Conservation (phyloP, 306 rosid genomes). For the Gynostemma pentaphyllum region DNA sequence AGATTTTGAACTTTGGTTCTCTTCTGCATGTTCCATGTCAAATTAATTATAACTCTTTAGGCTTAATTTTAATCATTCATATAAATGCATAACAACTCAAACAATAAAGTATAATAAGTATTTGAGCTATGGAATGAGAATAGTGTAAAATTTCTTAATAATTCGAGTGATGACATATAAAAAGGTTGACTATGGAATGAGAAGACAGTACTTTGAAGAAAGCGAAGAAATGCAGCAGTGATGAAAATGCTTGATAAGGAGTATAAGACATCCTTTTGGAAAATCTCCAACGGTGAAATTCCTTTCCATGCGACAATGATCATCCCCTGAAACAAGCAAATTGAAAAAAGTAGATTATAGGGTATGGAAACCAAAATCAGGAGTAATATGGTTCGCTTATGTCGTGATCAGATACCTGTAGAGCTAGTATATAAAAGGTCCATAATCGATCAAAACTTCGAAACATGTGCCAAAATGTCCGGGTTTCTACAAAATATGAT, state of each 20-base stretch:
- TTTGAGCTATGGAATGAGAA: conserved; percentile 6
- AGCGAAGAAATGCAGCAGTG: conserved; percentile 84
- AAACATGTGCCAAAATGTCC: conserved; percentile 89
- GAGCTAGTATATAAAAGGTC: conserved; percentile 76
- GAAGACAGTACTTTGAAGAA: conserved; percentile 66
- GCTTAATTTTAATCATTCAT: neutral
- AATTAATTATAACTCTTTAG: neutral
- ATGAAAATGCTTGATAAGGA: conserved; percentile 78
- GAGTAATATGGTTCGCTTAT: conserved; percentile 9
- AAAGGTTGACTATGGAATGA: conserved; percentile 10
- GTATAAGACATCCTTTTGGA: conserved; percentile 48
- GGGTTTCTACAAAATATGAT: conserved; percentile 69
- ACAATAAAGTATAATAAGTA: neutral
- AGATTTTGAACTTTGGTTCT: neutral
- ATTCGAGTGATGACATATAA: too few species aligned
- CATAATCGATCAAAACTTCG: conserved; percentile 89
- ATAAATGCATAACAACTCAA: neutral
- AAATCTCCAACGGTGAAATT: conserved; percentile 40
- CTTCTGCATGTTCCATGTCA: neutral
- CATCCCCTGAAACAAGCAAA: conserved; percentile 40
- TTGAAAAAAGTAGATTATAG: conserved; percentile 15
- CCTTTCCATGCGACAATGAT: conserved; percentile 61
- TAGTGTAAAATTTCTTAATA: too few species aligned
- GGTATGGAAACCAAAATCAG: conserved; percentile 12
- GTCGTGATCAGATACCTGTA: conserved; percentile 58